phyloP scores from a whole-genome alignment of 306 rosid genomes.

The Prinsepia uniflora region DNA sequence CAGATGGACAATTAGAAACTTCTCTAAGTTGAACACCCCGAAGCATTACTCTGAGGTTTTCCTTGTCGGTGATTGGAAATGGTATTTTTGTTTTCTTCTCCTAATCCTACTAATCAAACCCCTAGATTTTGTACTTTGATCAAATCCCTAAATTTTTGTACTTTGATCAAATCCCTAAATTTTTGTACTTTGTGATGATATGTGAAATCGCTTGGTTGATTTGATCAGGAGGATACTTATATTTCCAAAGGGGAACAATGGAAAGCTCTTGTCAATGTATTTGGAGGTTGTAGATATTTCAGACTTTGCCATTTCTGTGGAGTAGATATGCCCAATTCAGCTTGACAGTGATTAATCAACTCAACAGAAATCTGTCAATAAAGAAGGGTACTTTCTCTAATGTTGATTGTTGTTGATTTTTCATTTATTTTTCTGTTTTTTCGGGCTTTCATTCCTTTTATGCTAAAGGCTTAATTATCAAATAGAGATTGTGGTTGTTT shows the following conservation, averaged over 20 bases:
- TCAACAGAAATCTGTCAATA: not conserved
- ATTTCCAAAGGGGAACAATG: slow-evolving; percentile 2
- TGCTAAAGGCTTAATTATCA: no score
- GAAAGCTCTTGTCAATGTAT: not conserved
- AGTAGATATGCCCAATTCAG: not conserved
- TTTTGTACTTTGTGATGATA: not conserved
- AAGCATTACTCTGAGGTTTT: not conserved
- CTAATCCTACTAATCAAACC: not conserved
- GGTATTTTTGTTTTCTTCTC: not conserved
- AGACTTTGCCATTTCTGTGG: not conserved
- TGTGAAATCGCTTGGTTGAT: not conserved
- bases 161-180: no score
- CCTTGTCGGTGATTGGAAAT: slow-evolving; percentile 13
- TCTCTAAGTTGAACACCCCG: not conserved
- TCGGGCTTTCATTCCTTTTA: not conserved
- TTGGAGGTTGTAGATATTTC: slow-evolving; percentile 7
- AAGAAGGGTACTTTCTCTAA: not conserved
- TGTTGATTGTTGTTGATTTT: not conserved
- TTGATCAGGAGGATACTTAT: slow-evolving; percentile 2
- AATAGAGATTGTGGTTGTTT: no score
- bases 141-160: no score
- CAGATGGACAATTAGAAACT: not conserved
- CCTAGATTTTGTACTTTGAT: no score
- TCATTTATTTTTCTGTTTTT: not conserved
- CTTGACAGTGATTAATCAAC: slow-evolving; percentile 7